These are phyloP conservation scores for Candida nitratophila DNA, from an alignment of 805 yeast species.

Conservation along the genomic window DNA sequence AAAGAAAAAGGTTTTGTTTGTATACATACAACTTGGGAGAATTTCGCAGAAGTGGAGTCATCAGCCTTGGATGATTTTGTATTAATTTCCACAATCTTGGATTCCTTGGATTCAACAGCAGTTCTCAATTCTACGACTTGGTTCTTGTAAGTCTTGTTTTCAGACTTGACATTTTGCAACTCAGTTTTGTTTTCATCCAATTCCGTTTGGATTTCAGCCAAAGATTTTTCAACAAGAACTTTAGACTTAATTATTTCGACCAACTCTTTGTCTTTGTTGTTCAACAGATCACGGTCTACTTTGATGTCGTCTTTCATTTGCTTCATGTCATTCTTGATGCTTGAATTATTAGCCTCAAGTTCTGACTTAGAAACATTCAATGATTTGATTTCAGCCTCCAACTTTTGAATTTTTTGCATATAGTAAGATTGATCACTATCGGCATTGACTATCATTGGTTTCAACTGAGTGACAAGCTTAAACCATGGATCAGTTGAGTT, in stretches of 20 bases:
- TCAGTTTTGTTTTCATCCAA: constrained; percentile 10
- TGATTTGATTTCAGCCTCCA: constrained; percentile 47
- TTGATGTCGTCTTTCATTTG: constrained; percentile 21
- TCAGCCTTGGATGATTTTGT: neutral
- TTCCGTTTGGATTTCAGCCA: constrained; percentile 8
- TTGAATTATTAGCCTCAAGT: constrained; percentile 20
- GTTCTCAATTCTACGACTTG: constrained; percentile 19
- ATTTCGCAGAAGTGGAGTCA: neutral
- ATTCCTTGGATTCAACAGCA: constrained; percentile 1
- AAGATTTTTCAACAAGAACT: constrained; percentile 18
- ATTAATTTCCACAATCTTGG: neutral
- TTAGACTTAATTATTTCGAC: constrained; percentile 23
- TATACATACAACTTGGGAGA: neutral
- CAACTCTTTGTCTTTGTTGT: constrained; percentile 41
- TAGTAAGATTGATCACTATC: constrained; percentile 34
- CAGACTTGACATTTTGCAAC: constrained; percentile 7
- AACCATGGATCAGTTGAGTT: constrained; percentile 67
- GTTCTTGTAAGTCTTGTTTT: constrained; percentile 5
- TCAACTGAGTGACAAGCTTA: constrained; percentile 57
- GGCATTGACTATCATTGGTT: constrained; percentile 53
- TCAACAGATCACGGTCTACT: constrained; percentile 34
- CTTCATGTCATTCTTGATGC: constrained; percentile 21
- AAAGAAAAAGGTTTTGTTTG: neutral
- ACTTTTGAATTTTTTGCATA: constrained; percentile 48
- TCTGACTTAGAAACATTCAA: constrained; percentile 31